A percentile compares a stretch with the other conserved stretches of the same genome.
phyloP scores from a whole-genome alignment of 257 asterid species.

The Solanum lycopersicoides region DNA sequence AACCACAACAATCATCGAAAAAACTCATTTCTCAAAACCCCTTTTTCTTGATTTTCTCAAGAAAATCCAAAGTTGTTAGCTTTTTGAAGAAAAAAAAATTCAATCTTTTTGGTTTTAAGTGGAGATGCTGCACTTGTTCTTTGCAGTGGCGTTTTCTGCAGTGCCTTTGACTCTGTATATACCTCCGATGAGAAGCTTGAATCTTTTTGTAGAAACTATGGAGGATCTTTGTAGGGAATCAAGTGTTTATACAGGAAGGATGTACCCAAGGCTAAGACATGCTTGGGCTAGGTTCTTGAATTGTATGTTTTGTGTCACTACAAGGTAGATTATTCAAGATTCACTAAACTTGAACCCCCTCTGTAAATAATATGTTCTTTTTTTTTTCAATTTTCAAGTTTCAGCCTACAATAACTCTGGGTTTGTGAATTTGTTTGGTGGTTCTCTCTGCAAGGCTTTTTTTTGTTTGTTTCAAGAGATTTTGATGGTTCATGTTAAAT shows the following conservation, averaged over 20 bases:
- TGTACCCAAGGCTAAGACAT: constrained; percentile 52
- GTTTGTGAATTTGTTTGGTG: background rate
- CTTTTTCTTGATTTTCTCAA: background rate
- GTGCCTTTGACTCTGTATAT: constrained; percentile 74
- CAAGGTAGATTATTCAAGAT: constrained; percentile 14
- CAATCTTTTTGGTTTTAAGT: background rate
- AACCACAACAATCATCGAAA: background rate
- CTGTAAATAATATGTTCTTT: background rate
- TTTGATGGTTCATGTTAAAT: constrained; percentile 8
- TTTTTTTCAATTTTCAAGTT: background rate
- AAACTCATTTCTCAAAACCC: background rate
- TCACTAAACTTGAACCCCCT: background rate
- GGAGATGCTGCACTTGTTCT: constrained; percentile 55
- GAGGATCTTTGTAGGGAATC: constrained; percentile 69
- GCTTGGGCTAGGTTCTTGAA: constrained; percentile 67
- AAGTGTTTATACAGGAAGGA: constrained; percentile 34
- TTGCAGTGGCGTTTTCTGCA: constrained; percentile 78
- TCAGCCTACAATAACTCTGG: background rate
- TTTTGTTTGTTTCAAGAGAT: background rate
- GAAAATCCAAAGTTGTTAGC: background rate
- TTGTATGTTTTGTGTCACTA: constrained; percentile 29
- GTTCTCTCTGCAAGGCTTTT: background rate
- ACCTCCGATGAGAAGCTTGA: constrained; percentile 82
- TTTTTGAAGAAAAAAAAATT: background rate
- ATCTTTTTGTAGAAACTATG: constrained; percentile 52